phyloP scores from a whole-genome alignment of 2,329 filamentous ascomycete species.

The Trichoderma cornu-damae region DNA sequence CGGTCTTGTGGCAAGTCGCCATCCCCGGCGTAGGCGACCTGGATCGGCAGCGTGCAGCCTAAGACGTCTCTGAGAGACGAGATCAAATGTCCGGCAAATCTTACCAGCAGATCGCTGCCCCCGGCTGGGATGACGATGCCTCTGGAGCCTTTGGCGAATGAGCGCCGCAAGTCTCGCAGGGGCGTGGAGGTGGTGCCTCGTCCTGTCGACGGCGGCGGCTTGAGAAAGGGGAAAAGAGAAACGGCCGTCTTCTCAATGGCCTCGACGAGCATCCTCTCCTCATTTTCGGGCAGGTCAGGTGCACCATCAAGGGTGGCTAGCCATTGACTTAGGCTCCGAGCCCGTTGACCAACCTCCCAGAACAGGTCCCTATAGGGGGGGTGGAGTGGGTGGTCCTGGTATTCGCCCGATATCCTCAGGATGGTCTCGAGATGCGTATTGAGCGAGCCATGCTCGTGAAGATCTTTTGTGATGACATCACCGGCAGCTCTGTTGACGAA shows the following conservation, averaged over 20 bases:
- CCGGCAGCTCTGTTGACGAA: neutral
- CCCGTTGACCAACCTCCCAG: conserved; percentile 31
- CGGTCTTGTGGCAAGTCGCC: conserved; percentile 27
- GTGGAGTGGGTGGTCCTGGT: conserved; percentile 28
- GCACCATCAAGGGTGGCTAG: conserved; percentile 1
- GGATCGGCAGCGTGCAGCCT: conserved; percentile 31
- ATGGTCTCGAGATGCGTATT: conserved; percentile 8
- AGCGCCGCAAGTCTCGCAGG: conserved; percentile 22
- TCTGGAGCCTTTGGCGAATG: conserved; percentile 22
- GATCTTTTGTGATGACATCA: neutral
- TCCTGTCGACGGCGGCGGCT: neutral
- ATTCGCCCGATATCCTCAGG: conserved; percentile 20
- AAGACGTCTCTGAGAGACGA: conserved; percentile 30
- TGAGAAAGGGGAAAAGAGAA: conserved; percentile 28
- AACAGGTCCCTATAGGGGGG: conserved; percentile 31
- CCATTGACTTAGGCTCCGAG: conserved; percentile 24
- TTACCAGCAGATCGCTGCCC: conserved; percentile 25
- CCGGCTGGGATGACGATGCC: conserved; percentile 37
- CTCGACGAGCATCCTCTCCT: neutral
- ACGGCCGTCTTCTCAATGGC: conserved; percentile 20
- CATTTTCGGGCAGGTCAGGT: neutral
- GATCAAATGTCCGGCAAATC: conserved; percentile 35
- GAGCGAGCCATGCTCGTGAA: neutral
- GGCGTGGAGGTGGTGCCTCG: conserved; percentile 18
- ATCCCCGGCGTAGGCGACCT: conserved; percentile 36